Evolutionary conservation across 805 yeast species (phyloP).

Genomic region (Yamadazyma takamatsuzukensis): DNA sequence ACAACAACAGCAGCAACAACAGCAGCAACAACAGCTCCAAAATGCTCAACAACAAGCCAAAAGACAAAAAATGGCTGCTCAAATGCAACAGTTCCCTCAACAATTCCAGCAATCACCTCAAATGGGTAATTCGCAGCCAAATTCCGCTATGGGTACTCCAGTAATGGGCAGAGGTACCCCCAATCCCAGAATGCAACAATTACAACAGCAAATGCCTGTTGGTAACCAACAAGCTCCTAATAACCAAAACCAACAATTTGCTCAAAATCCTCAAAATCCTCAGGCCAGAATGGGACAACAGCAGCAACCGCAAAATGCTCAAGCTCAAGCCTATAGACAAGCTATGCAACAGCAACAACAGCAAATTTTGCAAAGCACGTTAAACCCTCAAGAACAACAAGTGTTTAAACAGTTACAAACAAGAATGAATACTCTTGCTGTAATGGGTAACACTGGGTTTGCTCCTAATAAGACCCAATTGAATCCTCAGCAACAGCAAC

Average conservation of each 20-base stretch:
- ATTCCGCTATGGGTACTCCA: constrained; percentile 14
- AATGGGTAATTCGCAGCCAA: constrained; percentile 12
- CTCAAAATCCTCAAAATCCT: constrained; percentile 5
- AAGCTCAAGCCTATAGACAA: constrained; percentile 14
- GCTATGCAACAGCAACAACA: constrained; percentile 38
- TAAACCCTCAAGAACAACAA: constrained; percentile 41
- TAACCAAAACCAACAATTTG: constrained; percentile 7
- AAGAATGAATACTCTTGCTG: constrained; percentile 36
- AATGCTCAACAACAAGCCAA: constrained; percentile 8
- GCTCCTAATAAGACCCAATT: constrained; percentile 41
- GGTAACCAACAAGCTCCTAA: constrained; percentile 5
- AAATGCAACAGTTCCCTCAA: constrained; percentile 11
- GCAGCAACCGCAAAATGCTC: constrained; percentile 24
- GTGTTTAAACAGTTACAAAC: constrained; percentile 37
- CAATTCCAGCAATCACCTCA: constrained; percentile 10
- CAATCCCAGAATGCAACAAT: constrained; percentile 14
- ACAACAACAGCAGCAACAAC: constrained; percentile 8
- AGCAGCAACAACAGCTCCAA: constrained; percentile 10
- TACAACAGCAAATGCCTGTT: constrained; percentile 14
- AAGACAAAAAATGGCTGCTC: constrained; percentile 13
- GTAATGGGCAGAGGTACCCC: constrained; percentile 14
- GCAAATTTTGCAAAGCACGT: constrained; percentile 40
- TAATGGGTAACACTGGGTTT: constrained; percentile 40
- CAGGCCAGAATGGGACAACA: constrained; percentile 15
- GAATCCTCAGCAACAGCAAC: constrained; percentile 42